Evolutionary conservation across 257 asterid genomes (phyloP).

Genomic region (Eucommia ulmoides): DNA sequence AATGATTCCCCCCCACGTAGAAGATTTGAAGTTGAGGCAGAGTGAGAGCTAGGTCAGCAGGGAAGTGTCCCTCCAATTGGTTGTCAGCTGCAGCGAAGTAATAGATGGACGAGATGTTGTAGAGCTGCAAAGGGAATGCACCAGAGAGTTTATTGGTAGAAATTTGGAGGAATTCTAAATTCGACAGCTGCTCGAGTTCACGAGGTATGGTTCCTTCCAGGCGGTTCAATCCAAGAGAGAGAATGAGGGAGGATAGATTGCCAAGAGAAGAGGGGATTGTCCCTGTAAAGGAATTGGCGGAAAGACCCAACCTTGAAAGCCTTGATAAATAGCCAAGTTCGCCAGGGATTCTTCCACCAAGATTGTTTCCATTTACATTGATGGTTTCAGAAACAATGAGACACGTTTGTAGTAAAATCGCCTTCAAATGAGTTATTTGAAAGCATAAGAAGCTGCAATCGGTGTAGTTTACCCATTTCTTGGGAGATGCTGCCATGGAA

Average conservation of each 20-base stretch:
- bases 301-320: slow-evolving; percentile 19
- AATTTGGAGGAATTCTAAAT: slow-evolving; percentile 11
- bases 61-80: slow-evolving; percentile 25
- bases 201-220: slow-evolving; percentile 28
- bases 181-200: slow-evolving; percentile 15
- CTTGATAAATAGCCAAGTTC: slow-evolving; percentile 15
- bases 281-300: slow-evolving; percentile 43
- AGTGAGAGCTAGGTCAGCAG: slow-evolving; percentile 24
- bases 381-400: slow-evolving; percentile 20
- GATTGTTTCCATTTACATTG: slow-evolving; percentile 22
- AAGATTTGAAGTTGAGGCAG: slow-evolving; percentile 23
- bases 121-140: slow-evolving; percentile 26
- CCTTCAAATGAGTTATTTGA: slow-evolving; percentile 25
- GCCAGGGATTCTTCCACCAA: slow-evolving; percentile 17
- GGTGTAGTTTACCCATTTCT: slow-evolving; percentile 24
- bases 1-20: slow-evolving; percentile 26
- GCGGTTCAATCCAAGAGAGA: slow-evolving; percentile 30
- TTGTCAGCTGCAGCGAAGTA: slow-evolving; percentile 23
- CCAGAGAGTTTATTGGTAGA: slow-evolving; percentile 23
- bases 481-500: slow-evolving; percentile 27
- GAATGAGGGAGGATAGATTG: slow-evolving; percentile 31
- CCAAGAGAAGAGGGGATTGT: slow-evolving; percentile 30
- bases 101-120: slow-evolving; percentile 27
- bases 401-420: slow-evolving; percentile 20
- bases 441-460: slow-evolving; percentile 24